These are phyloP conservation scores for Colletotrichum lini DNA, from an alignment of 2,329 filamentous ascomycete species.

Conservation along the genomic window DNA sequence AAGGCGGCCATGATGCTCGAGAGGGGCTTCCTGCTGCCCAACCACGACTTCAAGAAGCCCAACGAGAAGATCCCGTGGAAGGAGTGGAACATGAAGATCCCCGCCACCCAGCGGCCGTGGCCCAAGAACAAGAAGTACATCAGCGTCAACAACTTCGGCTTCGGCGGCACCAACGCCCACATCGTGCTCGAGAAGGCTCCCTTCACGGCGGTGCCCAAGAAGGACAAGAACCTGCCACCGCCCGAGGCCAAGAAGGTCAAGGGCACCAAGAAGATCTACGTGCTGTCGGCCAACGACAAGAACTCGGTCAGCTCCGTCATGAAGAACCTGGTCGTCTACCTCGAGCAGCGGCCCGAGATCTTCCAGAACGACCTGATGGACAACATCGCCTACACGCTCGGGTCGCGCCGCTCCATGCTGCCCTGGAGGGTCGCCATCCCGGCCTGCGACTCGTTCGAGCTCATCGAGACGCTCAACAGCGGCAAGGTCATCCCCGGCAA, in stretches of 20 bases:
- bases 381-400: constrained; percentile 43
- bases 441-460: constrained; percentile 48
- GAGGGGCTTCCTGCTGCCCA: constrained; percentile 64
- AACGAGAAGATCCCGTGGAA: constrained; percentile 65
- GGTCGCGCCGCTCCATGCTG: constrained; percentile 35
- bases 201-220: constrained; percentile 43
- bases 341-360: constrained; percentile 59
- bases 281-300: constrained; percentile 58
- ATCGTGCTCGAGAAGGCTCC: constrained; percentile 57
- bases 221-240: constrained; percentile 43
- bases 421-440: constrained; percentile 44
- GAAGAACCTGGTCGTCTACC: constrained; percentile 53
- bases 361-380: constrained; percentile 59
- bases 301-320: constrained; percentile 50
- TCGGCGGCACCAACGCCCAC: constrained; percentile 62
- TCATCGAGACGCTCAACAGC: constrained; percentile 52
- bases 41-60: constrained; percentile 63
- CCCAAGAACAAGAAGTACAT: constrained; percentile 64
- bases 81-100: constrained; percentile 65
- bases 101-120: constrained; percentile 60
- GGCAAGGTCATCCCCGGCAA: constrained; percentile 53
- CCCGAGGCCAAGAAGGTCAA: constrained; percentile 25
- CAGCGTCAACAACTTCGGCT: constrained; percentile 64
- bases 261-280: constrained; percentile 55
- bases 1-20: constrained; percentile 68